Evolutionary conservation across 148 eudicot species (phyloP).

Genomic region (Talinum fruticosum): DNA sequence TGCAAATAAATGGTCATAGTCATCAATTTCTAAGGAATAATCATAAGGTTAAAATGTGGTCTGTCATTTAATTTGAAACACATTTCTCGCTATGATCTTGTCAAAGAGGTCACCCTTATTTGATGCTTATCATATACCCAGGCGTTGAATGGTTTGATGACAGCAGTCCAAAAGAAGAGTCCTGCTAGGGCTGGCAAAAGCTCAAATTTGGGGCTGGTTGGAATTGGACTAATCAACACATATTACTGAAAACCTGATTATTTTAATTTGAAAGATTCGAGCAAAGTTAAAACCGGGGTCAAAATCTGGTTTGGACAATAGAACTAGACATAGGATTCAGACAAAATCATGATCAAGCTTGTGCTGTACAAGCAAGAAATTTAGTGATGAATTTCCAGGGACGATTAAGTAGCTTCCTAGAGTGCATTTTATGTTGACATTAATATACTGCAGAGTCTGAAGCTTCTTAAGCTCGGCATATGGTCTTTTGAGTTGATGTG

Average conservation of each 20-base stretch:
- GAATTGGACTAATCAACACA: no score
- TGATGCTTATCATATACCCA: neutral
- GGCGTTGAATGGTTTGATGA: neutral
- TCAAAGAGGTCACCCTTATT: neutral
- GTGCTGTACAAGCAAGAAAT: neutral
- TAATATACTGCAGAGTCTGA: neutral
- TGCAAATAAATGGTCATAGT: neutral
- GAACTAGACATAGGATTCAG: neutral
- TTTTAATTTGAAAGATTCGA: neutral
- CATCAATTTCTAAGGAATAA: neutral
- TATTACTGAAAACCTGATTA: neutral
- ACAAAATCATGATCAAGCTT: neutral
- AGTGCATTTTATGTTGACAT: neutral
- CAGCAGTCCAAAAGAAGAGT: neutral
- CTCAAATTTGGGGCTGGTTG: no score
- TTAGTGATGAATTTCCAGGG: neutral
- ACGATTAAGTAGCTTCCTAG: neutral
- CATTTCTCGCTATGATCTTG: neutral
- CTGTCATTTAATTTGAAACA: neutral
- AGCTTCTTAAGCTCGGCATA: neutral
- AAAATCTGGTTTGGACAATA: neutral
- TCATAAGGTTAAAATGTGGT: neutral
- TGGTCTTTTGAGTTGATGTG: neutral
- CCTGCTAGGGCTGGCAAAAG: no score
- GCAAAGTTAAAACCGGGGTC: neutral